phyloP scores from a whole-genome alignment of 2,329 filamentous ascomycete species.

The Bertia moriformis region DNA sequence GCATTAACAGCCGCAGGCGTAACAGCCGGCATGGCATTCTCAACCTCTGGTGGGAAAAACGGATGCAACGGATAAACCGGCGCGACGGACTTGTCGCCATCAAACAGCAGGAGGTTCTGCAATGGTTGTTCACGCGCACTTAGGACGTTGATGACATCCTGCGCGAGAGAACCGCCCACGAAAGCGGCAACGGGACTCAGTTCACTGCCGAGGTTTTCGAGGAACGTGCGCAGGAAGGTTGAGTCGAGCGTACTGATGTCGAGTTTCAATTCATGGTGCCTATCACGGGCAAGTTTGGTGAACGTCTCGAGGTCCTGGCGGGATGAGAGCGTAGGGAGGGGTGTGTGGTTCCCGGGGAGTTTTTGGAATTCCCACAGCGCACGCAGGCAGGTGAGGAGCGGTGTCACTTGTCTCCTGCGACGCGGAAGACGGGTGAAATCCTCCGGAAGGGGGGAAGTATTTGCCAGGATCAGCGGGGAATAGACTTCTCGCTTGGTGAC shows the following conservation, averaged over 20 bases:
- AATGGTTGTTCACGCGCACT: conserved; percentile 49
- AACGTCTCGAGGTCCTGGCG: conserved; percentile 34
- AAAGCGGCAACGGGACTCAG: conserved; percentile 47
- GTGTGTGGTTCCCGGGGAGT: conserved; percentile 17
- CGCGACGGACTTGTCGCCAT: conserved; percentile 40
- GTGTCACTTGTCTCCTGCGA: conserved; percentile 37
- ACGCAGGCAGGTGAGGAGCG: conserved; percentile 44
- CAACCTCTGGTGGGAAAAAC: conserved; percentile 19
- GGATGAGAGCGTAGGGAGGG: conserved; percentile 13
- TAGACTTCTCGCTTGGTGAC: conserved; percentile 50
- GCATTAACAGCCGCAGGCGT: background rate
- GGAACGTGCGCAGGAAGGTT: conserved; percentile 40
- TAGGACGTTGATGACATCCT: conserved; percentile 54
- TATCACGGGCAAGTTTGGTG: conserved; percentile 39
- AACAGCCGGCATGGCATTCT: background rate
- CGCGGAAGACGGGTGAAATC: conserved; percentile 34
- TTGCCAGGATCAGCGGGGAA: conserved; percentile 43
- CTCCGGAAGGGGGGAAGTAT: conserved; percentile 43
- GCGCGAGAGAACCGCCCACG: conserved; percentile 43
- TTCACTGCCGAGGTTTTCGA: conserved; percentile 46
- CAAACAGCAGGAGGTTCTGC: conserved; percentile 50
- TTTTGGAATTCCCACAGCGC: conserved; percentile 51
- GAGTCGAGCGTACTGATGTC: background rate
- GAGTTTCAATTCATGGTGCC: conserved; percentile 30
- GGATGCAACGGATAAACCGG: conserved; percentile 44